Evolutionary conservation across 176 grass and related monocot genomes (phyloP).

Genomic region (Cocos nucifera): DNA sequence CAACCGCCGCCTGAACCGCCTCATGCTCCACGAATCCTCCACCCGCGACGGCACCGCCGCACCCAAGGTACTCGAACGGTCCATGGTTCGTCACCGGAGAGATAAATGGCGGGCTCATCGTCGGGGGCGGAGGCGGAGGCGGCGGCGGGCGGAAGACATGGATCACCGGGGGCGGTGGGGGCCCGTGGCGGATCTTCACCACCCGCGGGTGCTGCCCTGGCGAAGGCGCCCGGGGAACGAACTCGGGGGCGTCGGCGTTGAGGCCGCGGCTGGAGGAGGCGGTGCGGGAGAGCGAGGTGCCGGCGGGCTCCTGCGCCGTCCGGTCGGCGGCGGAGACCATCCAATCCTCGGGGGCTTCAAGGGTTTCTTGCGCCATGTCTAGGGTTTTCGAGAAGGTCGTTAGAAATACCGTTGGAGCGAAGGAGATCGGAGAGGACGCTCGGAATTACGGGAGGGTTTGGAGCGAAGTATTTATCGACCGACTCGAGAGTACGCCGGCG

Average conservation of each 20-base stretch:
- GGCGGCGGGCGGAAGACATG: constrained; percentile 2
- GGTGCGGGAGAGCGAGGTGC: too few species aligned
- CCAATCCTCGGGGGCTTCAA: too few species aligned
- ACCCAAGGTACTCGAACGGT: neutral
- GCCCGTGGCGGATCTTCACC: neutral
- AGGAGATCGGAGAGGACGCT: too few species aligned
- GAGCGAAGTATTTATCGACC: too few species aligned
- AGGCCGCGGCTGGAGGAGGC: too few species aligned
- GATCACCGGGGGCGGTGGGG: neutral
- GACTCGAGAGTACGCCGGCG: too few species aligned
- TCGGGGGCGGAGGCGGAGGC: neutral
- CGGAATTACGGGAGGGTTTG: too few species aligned
- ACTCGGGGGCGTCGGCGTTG: neutral
- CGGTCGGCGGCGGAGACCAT: too few species aligned
- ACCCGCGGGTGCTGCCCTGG: neutral
- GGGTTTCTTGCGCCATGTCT: too few species aligned
- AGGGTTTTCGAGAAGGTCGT: too few species aligned
- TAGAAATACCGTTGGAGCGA: too few species aligned
- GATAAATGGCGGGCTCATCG: neutral
- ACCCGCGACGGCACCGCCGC: neutral
- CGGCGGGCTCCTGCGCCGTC: too few species aligned
- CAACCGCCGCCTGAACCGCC: neutral
- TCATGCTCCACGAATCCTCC: neutral
- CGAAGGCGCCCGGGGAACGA: neutral
- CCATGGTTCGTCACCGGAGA: neutral